Conservation (phyloP, 2,329 filamentous ascomycete species). For the Chaetomium sp. region DNA sequence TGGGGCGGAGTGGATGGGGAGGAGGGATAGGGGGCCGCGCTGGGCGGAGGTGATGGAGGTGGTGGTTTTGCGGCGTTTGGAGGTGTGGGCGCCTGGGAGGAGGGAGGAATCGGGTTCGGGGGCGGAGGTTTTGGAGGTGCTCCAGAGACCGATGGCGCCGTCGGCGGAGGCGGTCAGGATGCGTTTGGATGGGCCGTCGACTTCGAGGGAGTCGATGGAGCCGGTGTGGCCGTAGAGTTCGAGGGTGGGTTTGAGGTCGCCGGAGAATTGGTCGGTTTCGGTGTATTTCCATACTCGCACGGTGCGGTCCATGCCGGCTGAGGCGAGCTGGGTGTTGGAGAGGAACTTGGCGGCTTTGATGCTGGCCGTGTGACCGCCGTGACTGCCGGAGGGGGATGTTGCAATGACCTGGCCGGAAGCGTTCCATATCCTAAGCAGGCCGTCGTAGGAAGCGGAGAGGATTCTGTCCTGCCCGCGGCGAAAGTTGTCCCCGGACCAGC, state of each 20-base stretch:
- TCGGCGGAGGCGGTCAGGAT: conserved; percentile 84
- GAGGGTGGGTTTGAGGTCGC: conserved; percentile 62
- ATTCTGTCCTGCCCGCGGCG: conserved; percentile 60
- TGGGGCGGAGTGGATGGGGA: conserved; percentile 64
- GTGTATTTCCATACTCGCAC: conserved; percentile 86
- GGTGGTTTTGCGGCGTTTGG: conserved; percentile 70
- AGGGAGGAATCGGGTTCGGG: conserved; percentile 65
- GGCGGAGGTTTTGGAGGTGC: conserved; percentile 66
- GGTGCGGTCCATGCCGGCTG: conserved; percentile 76
- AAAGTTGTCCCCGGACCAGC: conserved; percentile 46
- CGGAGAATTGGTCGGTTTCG: conserved; percentile 55
- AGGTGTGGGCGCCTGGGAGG: conserved; percentile 58
- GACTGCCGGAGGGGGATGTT: conserved; percentile 59
- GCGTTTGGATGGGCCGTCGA: conserved; percentile 60
- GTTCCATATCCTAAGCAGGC: conserved; percentile 82
- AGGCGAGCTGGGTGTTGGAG: conserved; percentile 70
- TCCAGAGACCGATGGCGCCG: conserved; percentile 82
- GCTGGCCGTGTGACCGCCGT: conserved; percentile 68
- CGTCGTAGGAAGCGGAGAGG: conserved; percentile 91
- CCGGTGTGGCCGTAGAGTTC: conserved; percentile 80
- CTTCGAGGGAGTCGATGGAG: conserved; percentile 64
- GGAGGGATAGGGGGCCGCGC: conserved; percentile 69
- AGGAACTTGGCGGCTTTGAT: conserved; percentile 82
- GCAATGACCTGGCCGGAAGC: conserved; percentile 79
- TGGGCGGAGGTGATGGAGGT: conserved; percentile 50